Conservation (phyloP, 2,329 filamentous ascomycete species). For the Trichoderma afroharzianum region DNA sequence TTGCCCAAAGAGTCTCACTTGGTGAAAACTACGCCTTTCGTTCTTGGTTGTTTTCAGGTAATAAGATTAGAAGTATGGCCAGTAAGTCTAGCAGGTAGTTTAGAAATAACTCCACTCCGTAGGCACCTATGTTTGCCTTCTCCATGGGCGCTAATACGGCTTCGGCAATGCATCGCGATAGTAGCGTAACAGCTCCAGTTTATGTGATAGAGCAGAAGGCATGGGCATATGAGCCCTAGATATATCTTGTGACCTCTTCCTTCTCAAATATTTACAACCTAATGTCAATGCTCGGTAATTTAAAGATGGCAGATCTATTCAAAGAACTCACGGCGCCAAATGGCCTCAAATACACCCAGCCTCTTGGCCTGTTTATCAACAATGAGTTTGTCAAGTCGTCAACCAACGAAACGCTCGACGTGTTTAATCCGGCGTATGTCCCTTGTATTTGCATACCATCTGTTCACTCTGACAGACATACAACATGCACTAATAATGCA, state of each 20-base stretch:
- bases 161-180: not conserved
- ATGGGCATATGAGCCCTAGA: not conserved
- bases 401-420: not conserved
- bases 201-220: not conserved
- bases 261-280: not conserved
- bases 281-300: not conserved
- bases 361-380: not conserved
- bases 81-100: not conserved
- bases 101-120: not conserved
- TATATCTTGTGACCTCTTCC: not conserved
- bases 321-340: not conserved
- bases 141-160: not conserved
- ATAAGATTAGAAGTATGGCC: not conserved
- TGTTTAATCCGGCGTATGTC: not conserved
- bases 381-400: not conserved
- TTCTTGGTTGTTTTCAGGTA: not conserved
- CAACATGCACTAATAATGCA: not conserved
- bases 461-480: rapidly evolving
- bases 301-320: not conserved
- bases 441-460: not conserved
- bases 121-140: not conserved
- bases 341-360: not conserved
- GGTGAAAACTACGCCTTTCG: not conserved
- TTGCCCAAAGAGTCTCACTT: not conserved
- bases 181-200: not conserved